Conservation (phyloP, 495 filamentous ascomycete species). For the Podospora australis region DNA sequence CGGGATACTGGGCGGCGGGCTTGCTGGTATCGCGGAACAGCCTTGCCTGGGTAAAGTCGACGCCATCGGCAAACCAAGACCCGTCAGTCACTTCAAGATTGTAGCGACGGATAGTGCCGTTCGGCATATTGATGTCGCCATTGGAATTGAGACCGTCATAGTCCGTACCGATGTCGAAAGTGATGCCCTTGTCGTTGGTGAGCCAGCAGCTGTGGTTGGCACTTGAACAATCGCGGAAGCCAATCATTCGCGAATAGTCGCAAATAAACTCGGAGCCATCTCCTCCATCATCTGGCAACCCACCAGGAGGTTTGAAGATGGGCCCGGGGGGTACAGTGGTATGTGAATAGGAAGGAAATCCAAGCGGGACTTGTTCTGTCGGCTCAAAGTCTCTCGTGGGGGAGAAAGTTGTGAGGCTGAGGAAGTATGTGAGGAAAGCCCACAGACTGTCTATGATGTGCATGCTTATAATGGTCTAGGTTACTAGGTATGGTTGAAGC, state of each 20-base stretch:
- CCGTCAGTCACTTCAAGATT: neutral
- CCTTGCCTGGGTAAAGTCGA: neutral
- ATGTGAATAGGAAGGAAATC: too few relatives aligned
- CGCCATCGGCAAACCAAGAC: neutral
- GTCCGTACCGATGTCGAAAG: neutral
- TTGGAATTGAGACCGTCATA: neutral
- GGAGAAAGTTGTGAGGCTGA: slow-evolving; percentile 4
- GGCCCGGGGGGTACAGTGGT: neutral
- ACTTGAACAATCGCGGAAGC: neutral
- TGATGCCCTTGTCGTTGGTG: neutral
- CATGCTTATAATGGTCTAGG: too few relatives aligned
- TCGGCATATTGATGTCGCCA: too few relatives aligned
- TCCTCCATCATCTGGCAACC: neutral
- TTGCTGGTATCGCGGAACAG: too few relatives aligned
- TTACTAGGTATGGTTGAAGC: too few relatives aligned
- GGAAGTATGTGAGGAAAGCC: slow-evolving; percentile 6
- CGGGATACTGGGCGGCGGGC: slow-evolving; percentile 36
- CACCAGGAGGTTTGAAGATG: neutral
- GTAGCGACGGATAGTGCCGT: neutral
- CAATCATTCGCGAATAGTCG: neutral
- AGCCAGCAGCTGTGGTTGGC: neutral
- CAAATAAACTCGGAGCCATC: neutral
- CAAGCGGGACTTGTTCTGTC: too few relatives aligned
- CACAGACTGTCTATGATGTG: slow-evolving; percentile 1
- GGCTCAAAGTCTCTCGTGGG: slow-evolving; percentile 1